Evolutionary conservation across 352 stramenopile species (phyloP).

Genomic region (Pythium aristosporum): DNA sequence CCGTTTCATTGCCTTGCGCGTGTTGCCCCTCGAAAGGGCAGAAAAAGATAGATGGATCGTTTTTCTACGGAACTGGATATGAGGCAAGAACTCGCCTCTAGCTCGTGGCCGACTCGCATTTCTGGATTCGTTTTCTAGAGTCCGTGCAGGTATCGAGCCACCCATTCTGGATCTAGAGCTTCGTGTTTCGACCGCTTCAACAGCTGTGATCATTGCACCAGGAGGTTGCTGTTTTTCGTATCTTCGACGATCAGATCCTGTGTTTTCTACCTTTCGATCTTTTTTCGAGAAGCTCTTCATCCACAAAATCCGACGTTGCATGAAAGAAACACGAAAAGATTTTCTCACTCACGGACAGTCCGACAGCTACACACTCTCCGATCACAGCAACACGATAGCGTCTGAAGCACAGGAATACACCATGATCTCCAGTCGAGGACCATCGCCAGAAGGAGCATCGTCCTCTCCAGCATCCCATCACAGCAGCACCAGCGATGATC

Average conservation of each 20-base stretch:
- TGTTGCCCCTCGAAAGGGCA: slow-evolving; percentile 28
- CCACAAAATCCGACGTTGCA: slow-evolving; percentile 2
- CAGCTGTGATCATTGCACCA: not conserved
- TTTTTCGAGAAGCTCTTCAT: not conserved
- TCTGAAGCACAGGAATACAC: not conserved
- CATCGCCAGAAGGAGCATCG: not conserved
- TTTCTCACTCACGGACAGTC: not conserved
- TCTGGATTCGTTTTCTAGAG: slow-evolving; percentile 10
- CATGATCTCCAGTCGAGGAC: slow-evolving; percentile 11
- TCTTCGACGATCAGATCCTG: slow-evolving; percentile 14
- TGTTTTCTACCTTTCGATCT: slow-evolving; percentile 10
- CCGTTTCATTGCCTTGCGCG: not conserved
- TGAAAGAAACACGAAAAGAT: not conserved
- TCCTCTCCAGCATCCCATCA: not conserved
- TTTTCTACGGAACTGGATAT: slow-evolving; percentile 38
- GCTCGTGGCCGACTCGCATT: slow-evolving; percentile 6
- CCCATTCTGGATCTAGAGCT: not conserved
- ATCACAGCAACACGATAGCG: not conserved
- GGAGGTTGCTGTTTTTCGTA: not conserved
- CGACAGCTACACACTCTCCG: not conserved
- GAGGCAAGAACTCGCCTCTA: slow-evolving; percentile 3
- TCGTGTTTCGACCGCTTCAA: not conserved
- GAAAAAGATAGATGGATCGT: slow-evolving; percentile 30
- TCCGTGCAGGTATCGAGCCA: not conserved
- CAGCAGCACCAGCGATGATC: not conserved